Evolutionary conservation across 169 alveolate species (phyloP), one percentile per base, ranked within the genome.

Genomic region (Plasmodium cynomolgi): DNA sequence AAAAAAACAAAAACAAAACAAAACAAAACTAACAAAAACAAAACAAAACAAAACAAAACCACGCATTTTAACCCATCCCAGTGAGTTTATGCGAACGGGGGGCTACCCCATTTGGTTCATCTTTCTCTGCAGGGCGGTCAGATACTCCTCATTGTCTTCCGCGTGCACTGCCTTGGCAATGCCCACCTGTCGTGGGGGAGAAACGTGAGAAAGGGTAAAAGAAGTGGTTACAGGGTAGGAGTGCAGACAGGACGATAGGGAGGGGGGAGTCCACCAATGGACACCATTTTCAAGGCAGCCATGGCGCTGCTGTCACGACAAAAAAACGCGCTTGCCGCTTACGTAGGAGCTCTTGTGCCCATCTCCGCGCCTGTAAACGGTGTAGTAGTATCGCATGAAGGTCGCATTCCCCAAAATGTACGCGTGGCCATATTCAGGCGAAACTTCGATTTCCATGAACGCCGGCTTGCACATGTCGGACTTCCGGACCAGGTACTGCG

Each of bases 391-490:
- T 83, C 96, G 86, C 99, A 98, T 98, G 74, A 97, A 98, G 2
- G 96, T 96, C 47, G 96, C 93, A 68, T 97, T 97, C 15, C 99
- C 99, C 47, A 98, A 95, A 15, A 98, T 91, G 81, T 96, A 98
- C 17, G 98, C 98, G 13, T 95, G 97, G 0, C 98, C 98, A 84
- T 88, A 97, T 58, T 95, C 97, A 15, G 97, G 96, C 23, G 98
- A 97, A 54, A 98, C 98, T 90, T 98, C 98, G 23, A 98, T 97
- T 81, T 96, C 97, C 98, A 98, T 97, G 84, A 95, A 96, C 13
- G 98, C 99, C 9, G 98, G 98, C 84, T 96, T 96, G 94, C 98
- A 98, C 56, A 82, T 62, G 34, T 86, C 86, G 71, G 47, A 84
- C 39, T 93, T 88, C n/a, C 94, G 80, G 71, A 95, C 93, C 6